phyloP scores from a whole-genome alignment of 2,329 filamentous ascomycete species.

The Scedosporium dehoogii region DNA sequence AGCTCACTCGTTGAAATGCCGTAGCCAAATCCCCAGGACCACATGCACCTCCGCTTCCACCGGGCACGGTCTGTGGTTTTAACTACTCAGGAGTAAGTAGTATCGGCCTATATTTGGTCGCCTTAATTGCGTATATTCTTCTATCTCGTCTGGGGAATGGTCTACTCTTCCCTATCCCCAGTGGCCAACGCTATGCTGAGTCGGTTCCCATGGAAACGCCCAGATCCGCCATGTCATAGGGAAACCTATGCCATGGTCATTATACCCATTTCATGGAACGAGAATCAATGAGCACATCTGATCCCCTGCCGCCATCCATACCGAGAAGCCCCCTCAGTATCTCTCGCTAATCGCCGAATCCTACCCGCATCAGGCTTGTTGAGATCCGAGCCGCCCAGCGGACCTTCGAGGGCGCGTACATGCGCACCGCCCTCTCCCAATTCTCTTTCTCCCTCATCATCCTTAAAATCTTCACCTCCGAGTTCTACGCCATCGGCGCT shows the following conservation, averaged over 20 bases:
- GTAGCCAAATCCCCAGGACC: constrained; percentile 58
- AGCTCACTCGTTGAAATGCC: constrained; percentile 11
- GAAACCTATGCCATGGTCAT: too few relatives aligned
- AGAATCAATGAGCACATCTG: too few relatives aligned
- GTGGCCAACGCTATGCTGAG: neutral
- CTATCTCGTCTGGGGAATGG: neutral
- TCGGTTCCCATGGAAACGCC: neutral
- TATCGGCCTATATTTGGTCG: too few relatives aligned
- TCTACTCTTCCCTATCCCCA: neutral
- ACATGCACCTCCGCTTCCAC: constrained; percentile 71
- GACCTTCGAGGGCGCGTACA: constrained; percentile 95
- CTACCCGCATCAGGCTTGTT: constrained; percentile 48
- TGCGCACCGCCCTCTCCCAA: constrained; percentile 86
- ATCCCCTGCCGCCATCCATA: too few relatives aligned
- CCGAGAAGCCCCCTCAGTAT: neutral
- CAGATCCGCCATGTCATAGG: too few relatives aligned
- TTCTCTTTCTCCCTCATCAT: constrained; percentile 94
- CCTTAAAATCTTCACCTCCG: constrained; percentile 89
- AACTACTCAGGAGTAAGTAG: constrained; percentile 60
- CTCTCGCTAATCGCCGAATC: neutral
- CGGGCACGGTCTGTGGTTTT: constrained; percentile 75
- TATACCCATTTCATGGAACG: too few relatives aligned
- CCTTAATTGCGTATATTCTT: neutral
- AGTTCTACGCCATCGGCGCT: constrained; percentile 96
- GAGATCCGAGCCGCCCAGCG: constrained; percentile 91